phyloP scores from a whole-genome alignment of 139 green algal species.

The Chlorella sp. region DNA sequence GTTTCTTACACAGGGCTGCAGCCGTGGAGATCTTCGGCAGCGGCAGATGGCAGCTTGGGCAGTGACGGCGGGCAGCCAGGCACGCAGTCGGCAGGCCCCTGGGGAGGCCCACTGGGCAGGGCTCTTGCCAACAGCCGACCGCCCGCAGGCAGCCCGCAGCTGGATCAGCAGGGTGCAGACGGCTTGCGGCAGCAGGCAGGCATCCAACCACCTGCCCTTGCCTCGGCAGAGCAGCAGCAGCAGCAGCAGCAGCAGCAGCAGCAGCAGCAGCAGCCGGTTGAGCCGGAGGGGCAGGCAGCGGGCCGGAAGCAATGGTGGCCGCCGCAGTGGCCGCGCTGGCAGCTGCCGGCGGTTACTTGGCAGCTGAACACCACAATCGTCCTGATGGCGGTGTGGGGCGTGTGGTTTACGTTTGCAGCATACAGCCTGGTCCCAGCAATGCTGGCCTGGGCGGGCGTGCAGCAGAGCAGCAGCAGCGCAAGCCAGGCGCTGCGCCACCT shows the following conservation, averaged over 20 bases:
- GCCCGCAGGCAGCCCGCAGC: background rate
- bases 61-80: too few species aligned
- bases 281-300: background rate
- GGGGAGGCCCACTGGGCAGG: too few species aligned
- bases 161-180: too few species aligned
- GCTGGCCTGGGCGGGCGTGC: constrained; percentile 62
- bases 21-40: too few species aligned
- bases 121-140: too few species aligned
- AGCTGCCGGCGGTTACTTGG: constrained; percentile 26
- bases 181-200: constrained; percentile 1
- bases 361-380: constrained; percentile 41
- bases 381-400: constrained; percentile 88
- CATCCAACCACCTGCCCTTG: background rate
- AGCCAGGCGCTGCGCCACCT: constrained; percentile 74
- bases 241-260: background rate
- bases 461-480: constrained; percentile 44
- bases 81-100: too few species aligned
- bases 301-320: background rate
- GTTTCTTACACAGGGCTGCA: too few species aligned
- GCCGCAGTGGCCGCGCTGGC: background rate
- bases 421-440: constrained; percentile 70
- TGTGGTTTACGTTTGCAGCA: constrained; percentile 80
- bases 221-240: background rate
- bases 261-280: background rate
- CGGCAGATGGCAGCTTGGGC: too few species aligned